Conservation (phyloP, 2,329 filamentous ascomycete species). For the Microdochium nivale region DNA sequence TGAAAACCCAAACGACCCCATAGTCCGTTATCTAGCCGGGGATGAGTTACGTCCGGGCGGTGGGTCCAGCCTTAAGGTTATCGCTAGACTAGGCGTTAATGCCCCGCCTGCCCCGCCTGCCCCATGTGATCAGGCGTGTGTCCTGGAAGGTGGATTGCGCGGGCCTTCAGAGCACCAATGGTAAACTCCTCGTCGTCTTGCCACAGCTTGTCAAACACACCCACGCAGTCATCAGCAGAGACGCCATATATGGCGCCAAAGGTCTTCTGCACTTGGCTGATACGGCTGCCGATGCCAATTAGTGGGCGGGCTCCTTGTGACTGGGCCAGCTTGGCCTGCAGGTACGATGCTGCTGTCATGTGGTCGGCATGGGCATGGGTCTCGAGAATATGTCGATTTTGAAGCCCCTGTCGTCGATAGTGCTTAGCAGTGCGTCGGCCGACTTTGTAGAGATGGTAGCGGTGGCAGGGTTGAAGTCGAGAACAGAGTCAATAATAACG, state of each 20-base stretch:
- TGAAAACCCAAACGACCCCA: too few species aligned
- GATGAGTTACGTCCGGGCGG: too few species aligned
- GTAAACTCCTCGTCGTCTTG: constrained; percentile 43
- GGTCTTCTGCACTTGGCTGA: constrained; percentile 38
- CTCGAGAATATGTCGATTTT: constrained; percentile 46
- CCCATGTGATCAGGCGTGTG: constrained; percentile 54
- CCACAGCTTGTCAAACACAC: constrained; percentile 43
- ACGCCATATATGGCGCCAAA: constrained; percentile 43
- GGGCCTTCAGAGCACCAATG: constrained; percentile 36
- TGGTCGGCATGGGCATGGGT: constrained; percentile 57
- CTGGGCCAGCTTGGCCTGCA: constrained; percentile 34
- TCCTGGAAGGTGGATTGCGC: constrained; percentile 46
- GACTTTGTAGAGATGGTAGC: constrained; percentile 36
- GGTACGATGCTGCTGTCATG: constrained; percentile 48
- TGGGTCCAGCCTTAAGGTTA: too few species aligned
- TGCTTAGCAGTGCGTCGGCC: constrained; percentile 41
- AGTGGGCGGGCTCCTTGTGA: constrained; percentile 26
- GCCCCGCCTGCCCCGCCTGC: too few species aligned
- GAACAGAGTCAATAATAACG: constrained; percentile 42
- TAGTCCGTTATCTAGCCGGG: too few species aligned
- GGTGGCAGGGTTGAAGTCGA: constrained; percentile 33
- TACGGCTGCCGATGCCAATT: constrained; percentile 48
- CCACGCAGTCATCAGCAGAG: constrained; percentile 27
- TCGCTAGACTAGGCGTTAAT: too few species aligned
- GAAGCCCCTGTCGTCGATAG: constrained; percentile 36